phyloP scores from a whole-genome alignment of 208 protist species.

The Endotrypanum monterogeii region DNA sequence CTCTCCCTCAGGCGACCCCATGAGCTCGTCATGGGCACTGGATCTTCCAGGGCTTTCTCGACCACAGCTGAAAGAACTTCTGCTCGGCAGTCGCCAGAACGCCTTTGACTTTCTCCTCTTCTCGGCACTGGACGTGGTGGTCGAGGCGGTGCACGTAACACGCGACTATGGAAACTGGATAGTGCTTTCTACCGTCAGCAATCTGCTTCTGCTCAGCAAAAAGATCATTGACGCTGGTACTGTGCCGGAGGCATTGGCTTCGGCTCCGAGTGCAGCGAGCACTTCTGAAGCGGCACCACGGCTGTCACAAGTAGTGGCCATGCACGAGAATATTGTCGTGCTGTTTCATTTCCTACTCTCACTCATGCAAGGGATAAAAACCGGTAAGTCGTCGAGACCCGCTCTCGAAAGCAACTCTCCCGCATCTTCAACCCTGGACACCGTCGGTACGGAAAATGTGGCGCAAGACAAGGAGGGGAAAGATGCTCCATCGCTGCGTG shows the following conservation, averaged over 20 bases:
- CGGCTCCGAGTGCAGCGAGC: neutral
- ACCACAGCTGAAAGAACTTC: constrained; percentile 36
- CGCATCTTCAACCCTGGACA: neutral
- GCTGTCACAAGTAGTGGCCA: constrained; percentile 41
- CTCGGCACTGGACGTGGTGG: constrained; percentile 59
- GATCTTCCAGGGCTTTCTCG: constrained; percentile 31
- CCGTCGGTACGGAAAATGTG: neutral
- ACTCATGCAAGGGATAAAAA: constrained; percentile 33
- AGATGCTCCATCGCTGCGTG: neutral
- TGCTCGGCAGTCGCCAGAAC: constrained; percentile 45
- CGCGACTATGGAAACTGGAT: constrained; percentile 51
- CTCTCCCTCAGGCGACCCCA: neutral
- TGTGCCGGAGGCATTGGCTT: neutral
- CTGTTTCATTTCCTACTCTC: constrained; percentile 36
- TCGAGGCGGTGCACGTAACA: constrained; percentile 48
- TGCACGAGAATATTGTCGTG: constrained; percentile 76
- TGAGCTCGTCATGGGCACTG: constrained; percentile 30
- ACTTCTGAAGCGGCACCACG: constrained; percentile 1
- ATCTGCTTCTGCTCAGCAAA: constrained; percentile 43
- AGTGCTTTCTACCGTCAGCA: constrained; percentile 54
- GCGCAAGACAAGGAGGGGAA: neutral
- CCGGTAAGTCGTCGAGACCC: constrained; percentile 9
- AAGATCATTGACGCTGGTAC: constrained; percentile 22
- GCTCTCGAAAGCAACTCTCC: neutral
- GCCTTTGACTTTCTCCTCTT: constrained; percentile 59